Evolutionary conservation across 225 moss, liverwort and hornwort genomes (phyloP).

Genomic region (Asterella californica): DNA sequence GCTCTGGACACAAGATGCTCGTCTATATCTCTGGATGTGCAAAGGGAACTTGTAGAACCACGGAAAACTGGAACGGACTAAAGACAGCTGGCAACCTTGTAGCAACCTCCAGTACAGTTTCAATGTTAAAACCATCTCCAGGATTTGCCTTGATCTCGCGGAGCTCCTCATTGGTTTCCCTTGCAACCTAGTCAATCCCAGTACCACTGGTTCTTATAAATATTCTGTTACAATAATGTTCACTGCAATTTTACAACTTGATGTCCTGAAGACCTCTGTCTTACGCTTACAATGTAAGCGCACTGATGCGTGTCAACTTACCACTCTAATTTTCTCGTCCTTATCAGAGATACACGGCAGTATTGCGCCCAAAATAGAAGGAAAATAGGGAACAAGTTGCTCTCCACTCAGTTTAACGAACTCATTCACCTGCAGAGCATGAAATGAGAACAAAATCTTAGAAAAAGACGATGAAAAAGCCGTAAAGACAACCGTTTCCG

Average conservation of each 20-base stretch:
- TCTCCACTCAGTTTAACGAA: constrained; percentile 96
- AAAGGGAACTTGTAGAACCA: background rate
- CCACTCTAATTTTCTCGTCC: constrained; percentile 93
- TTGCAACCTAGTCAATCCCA: constrained; percentile 65
- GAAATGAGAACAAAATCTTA: background rate
- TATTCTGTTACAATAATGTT: background rate
- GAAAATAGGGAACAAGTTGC: constrained; percentile 87
- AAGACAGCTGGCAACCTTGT: constrained; percentile 53
- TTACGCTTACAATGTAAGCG: background rate
- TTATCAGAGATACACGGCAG: constrained; percentile 93
- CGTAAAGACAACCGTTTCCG: background rate
- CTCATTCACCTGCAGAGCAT: constrained; percentile 61
- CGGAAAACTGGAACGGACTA: background rate
- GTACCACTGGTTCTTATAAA: constrained; percentile 22
- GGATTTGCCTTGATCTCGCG: constrained; percentile 72
- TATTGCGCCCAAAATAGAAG: constrained; percentile 79
- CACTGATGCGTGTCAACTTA: constrained; percentile 26
- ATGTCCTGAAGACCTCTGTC: background rate
- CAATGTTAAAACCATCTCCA: constrained; percentile 80
- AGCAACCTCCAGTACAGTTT: constrained; percentile 75
- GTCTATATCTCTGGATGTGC: background rate
- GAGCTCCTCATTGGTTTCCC: constrained; percentile 88
- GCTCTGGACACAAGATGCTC: background rate
- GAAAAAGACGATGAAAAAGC: background rate
- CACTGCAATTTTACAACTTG: background rate